Evolutionary conservation across 495 filamentous ascomycete genomes (phyloP), one percentile per base, ranked within the genome.

Genomic region (Penicillium lividum): DNA sequence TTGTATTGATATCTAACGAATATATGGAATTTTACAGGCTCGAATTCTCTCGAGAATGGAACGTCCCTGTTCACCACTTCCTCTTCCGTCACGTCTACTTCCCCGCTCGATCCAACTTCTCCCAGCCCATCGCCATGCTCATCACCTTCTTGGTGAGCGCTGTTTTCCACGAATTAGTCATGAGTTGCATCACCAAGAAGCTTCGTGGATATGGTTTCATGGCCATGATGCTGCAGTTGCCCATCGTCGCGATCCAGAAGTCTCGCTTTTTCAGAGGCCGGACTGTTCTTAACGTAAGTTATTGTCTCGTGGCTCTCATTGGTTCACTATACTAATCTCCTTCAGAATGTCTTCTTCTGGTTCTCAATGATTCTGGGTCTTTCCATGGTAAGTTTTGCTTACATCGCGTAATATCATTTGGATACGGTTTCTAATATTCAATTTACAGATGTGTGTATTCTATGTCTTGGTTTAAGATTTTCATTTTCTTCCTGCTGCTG

Each of bases 181-280:
- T 98, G 91, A 91, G 90, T 33, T 97, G 93, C 68, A 98, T 98
- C 70, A 97, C 93, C 48, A 93, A 97, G 78, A 98, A 98, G 73
- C 77, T 98, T 40, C 80, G 94, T 29, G 94, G 94, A 1, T 98
- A 98, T 68, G 94, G 94, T 6, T 95, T 97, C 69, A 64, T 94
- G 11, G 88, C 89, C 53, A 92, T 96, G 86, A 98, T 98, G 94
- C 73, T 93, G 56, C 94, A 98, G 77, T 77, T 98, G 57, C 94
- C 94, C 0, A 95, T 98, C 59, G 89, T 97, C 49, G 88, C 93
- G 68, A 73, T 97, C 44, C 94, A 98, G 78, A 83, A 90, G 60
- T 91, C 88, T 1, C 81, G 77, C 60, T 90, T 85, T 70, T 82
- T 97, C 53, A 81, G 86, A 59, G 85, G 88, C 15, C 81, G 85